Evolutionary conservation across 2,329 filamentous ascomycete genomes (phyloP).

Genomic region (Aureobasidium mangrovei): DNA sequence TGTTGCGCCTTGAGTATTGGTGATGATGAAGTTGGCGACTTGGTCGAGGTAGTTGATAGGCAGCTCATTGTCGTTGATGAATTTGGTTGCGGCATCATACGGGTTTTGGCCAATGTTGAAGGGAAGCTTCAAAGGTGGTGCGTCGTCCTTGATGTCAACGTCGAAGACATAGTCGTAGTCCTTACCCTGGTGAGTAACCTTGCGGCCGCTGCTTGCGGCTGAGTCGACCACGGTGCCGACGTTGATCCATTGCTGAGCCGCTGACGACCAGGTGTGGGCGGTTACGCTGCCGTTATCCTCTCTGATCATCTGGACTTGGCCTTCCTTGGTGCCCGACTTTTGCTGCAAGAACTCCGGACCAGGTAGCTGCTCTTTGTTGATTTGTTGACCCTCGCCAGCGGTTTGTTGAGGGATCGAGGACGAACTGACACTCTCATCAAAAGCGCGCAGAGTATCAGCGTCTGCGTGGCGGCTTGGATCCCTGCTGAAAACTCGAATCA

Average conservation of each 20-base stretch:
- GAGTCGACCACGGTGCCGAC: constrained; percentile 90
- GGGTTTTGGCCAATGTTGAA: constrained; percentile 90
- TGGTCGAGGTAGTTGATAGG: constrained; percentile 82
- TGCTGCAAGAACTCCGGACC: constrained; percentile 76
- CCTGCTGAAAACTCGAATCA: constrained; percentile 77
- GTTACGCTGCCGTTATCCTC: constrained; percentile 74
- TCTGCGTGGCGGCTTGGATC: constrained; percentile 61
- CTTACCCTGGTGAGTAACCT: constrained; percentile 62
- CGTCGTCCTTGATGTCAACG: constrained; percentile 90
- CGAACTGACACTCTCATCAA: constrained; percentile 71
- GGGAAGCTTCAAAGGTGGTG: constrained; percentile 84
- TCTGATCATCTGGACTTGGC: constrained; percentile 86
- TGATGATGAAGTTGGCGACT: constrained; percentile 83
- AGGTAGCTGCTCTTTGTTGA: constrained; percentile 88
- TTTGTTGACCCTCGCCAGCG: constrained; percentile 50
- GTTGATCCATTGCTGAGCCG: constrained; percentile 29
- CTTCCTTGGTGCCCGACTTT: constrained; percentile 87
- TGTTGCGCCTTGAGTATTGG: constrained; percentile 80
- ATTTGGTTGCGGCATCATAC: constrained; percentile 84
- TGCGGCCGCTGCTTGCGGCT: constrained; percentile 64
- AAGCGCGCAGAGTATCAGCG: constrained; percentile 33
- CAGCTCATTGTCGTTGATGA: constrained; percentile 80
- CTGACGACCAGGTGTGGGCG: constrained; percentile 76
- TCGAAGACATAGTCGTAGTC: constrained; percentile 97
- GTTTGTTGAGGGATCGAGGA: constrained; percentile 86